Percentiles rank a stretch among this genome's conserved stretches.
phyloP scores from a whole-genome alignment of 2,329 filamentous ascomycete species.

The Colletotrichum phormii region DNA sequence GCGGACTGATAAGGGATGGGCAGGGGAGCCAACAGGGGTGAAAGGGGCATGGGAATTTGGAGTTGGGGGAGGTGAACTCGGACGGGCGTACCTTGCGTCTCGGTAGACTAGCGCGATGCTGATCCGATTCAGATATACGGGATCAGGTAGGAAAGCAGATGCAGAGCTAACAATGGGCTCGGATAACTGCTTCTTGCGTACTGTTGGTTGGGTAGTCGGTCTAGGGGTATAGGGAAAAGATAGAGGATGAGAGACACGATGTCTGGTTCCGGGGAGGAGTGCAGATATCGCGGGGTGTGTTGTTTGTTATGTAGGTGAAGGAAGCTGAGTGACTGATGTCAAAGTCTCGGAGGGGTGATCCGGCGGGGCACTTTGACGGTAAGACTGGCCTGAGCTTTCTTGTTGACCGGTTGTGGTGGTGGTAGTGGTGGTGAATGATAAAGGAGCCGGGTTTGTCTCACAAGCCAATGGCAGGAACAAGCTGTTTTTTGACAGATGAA shows the following conservation, averaged over 20 bases:
- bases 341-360: slow-evolving; percentile 34
- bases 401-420: slow-evolving; percentile 1
- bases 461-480: slow-evolving; percentile 22
- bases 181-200: slow-evolving; percentile 27
- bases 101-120: slow-evolving; percentile 33
- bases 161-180: slow-evolving; percentile 34
- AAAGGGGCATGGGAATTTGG: background rate
- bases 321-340: slow-evolving; percentile 20
- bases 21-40: slow-evolving; percentile 15
- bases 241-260: slow-evolving; percentile 16
- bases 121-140: slow-evolving; percentile 36
- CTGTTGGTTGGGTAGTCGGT: slow-evolving; percentile 8
- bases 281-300: slow-evolving; percentile 27
- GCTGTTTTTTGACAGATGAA: slow-evolving; percentile 10
- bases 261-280: slow-evolving; percentile 32
- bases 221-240: slow-evolving; percentile 3
- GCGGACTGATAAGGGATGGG: slow-evolving; percentile 35
- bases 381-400: background rate
- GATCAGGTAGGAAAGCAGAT: slow-evolving; percentile 30
- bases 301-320: slow-evolving; percentile 2
- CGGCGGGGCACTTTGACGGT: slow-evolving; percentile 24
- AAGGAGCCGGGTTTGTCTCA: slow-evolving; percentile 20
- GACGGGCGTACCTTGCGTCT: slow-evolving; percentile 37
- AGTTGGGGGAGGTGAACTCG: slow-evolving; percentile 20
- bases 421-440: background rate